Base-by-base conservation (phyloP, 1,139 yeast species). In the Zygoascus hellenicus region DNA sequence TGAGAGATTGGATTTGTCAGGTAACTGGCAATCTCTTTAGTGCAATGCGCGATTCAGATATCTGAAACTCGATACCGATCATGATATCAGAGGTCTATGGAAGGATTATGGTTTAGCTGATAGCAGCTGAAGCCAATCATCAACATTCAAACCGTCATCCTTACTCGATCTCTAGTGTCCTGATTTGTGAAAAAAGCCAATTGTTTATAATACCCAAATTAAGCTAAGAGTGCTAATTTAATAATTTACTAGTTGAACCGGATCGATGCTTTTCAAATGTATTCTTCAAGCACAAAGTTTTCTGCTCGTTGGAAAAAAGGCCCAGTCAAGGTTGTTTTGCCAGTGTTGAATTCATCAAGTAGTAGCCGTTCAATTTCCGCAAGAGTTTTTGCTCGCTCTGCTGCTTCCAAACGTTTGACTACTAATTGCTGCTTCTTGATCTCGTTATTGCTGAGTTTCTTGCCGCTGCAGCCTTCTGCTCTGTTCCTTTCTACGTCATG, bases 51-150 rank as follows among this genome's bases (percentile, higher is more conserved):
- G 58, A 53, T 57, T 53, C 51, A 46, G 56, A 45, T 30, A 40
- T 10, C 55, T 52, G 56, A 52, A 56, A 57, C 60, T 56, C 60
- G 60, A 57, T 57, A 57, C 60, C 60, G 60, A 57, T 57, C 55
- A 57, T 52, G 52, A 54, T 43, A 34, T 42, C 49, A 53, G 56
- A 53, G 49, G 51, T 43, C 34, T 22, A 22, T 22, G 26, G 7
- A 22, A 22, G 26, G 26, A 22, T 22, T 22, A 22, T 22, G 26
- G 26, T 22, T 22, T 22, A 22, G 26, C 6, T n/a, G n/a, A n/a
- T n/a, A n/a, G n/a, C n/a, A n/a, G n/a, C n/a, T n/a, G n/a, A n/a
- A n/a, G n/a, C n/a, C n/a, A n/a, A n/a, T n/a, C n/a, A n/a, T n/a
- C n/a, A n/a, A n/a, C n/a, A n/a, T n/a, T 7, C 7, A 22, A 22